These are phyloP conservation scores for Nephelium lappaceum DNA, from an alignment of 345 rosid genomes.

Conservation along the genomic window DNA sequence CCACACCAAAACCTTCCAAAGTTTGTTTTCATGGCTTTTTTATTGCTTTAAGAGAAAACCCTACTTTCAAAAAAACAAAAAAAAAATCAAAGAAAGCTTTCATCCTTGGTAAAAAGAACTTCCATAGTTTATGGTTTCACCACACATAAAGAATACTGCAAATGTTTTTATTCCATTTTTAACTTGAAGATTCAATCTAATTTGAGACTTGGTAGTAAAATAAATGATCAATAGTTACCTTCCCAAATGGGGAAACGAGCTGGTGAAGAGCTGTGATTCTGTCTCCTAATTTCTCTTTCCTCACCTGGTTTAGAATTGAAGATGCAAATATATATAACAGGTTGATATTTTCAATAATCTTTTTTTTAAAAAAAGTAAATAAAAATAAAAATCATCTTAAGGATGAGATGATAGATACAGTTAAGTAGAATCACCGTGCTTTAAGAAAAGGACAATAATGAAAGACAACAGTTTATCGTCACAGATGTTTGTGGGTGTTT, in stretches of 20 bases:
- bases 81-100: not conserved
- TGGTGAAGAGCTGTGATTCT: slow-evolving; percentile 92
- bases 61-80: not conserved
- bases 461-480: slow-evolving; percentile 56
- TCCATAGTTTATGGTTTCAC: slow-evolving; percentile 20
- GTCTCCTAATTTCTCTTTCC: slow-evolving; percentile 92
- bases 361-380: not conserved
- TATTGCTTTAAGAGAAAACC: slow-evolving; percentile 21
- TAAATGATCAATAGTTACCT: slow-evolving; percentile 44
- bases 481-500: slow-evolving; percentile 48
- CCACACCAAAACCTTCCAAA: slow-evolving; percentile 49
- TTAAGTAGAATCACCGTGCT: slow-evolving; percentile 49
- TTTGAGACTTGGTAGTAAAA: not conserved
- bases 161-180: slow-evolving; percentile 7
- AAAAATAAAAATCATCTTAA: not conserved
- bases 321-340: not conserved
- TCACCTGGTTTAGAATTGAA: slow-evolving; percentile 48
- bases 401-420: slow-evolving; percentile 25
- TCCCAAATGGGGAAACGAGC: slow-evolving; percentile 96
- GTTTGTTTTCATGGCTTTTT: slow-evolving; percentile 28
- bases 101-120: slow-evolving; percentile 6
- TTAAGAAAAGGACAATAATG: slow-evolving; percentile 70
- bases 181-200: slow-evolving; percentile 2
- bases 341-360: not conserved
- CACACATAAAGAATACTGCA: not conserved